A percentile compares a stretch with the other conserved stretches of the same genome.
Evolutionary conservation across 1,284 basidiomycete species (phyloP).

Genomic region (Fomes fomentarius): DNA sequence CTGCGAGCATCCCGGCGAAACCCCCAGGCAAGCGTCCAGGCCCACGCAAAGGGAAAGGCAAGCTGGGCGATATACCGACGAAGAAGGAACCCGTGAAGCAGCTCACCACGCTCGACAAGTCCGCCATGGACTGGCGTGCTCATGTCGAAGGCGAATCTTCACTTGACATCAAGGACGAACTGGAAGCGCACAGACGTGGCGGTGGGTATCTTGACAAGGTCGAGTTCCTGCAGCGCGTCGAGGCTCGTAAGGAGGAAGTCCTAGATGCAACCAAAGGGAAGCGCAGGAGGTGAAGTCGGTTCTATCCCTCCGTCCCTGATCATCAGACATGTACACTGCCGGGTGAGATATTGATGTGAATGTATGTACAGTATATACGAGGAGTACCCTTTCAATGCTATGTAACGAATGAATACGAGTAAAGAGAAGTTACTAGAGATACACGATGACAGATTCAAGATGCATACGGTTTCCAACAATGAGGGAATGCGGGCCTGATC

Average conservation of each 20-base stretch:
- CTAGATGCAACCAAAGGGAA: conserved; percentile 63
- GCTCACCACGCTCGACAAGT: conserved; percentile 81
- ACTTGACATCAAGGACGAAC: conserved; percentile 59
- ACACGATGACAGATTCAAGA: not conserved
- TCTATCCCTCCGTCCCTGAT: not conserved
- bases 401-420: not conserved
- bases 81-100: conserved; percentile 62
- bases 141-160: conserved; percentile 52
- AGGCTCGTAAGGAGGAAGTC: conserved; percentile 65
- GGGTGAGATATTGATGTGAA: too few relatives aligned
- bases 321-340: not conserved
- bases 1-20: conserved; percentile 17
- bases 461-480: not conserved
- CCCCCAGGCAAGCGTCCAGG: conserved; percentile 50
- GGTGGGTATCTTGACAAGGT: conserved; percentile 84
- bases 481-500: too few relatives aligned
- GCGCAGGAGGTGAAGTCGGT: conserved; percentile 44
- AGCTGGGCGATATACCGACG: conserved; percentile 50
- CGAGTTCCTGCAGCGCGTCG: conserved; percentile 77
- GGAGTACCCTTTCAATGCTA: not conserved
- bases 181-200: conserved; percentile 70
- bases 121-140: conserved; percentile 79
- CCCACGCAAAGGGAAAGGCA: conserved; percentile 65
- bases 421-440: conserved; percentile 2
- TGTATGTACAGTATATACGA: conserved; percentile 12